phyloP scores from a whole-genome alignment of 345 rosid species.

The Carallia pectinifolia region DNA sequence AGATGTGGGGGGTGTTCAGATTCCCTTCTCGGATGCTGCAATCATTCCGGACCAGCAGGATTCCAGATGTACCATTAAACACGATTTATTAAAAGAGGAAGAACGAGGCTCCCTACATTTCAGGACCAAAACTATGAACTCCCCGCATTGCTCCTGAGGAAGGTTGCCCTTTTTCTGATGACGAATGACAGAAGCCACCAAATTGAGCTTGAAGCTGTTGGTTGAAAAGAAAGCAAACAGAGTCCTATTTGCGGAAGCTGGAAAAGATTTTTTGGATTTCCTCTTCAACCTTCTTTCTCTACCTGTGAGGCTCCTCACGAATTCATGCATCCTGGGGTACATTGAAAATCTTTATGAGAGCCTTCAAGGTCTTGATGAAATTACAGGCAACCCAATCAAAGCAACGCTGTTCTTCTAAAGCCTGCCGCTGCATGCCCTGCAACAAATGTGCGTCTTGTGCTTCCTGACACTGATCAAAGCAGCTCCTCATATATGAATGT shows the following conservation, averaged over 20 bases:
- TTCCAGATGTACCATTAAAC: too few species aligned
- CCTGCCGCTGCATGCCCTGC: not conserved
- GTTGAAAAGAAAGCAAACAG: constrained; percentile 11
- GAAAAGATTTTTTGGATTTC: constrained; percentile 36
- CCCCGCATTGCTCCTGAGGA: too few species aligned
- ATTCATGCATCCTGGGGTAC: constrained; percentile 10
- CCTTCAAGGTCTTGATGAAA: constrained; percentile 14
- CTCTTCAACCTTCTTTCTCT: constrained; percentile 21
- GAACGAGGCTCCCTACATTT: too few species aligned
- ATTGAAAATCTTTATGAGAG: constrained; percentile 19
- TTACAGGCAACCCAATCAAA: constrained; percentile 11
- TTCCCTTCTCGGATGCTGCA: too few species aligned
- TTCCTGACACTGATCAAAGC: not conserved
- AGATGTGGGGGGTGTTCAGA: too few species aligned
- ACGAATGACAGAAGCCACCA: not conserved
- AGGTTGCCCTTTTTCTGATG: too few species aligned
- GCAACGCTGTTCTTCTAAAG: constrained; percentile 13
- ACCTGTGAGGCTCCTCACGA: constrained; percentile 9
- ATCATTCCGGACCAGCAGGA: too few species aligned
- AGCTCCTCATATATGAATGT: too few species aligned
- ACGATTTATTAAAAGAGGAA: too few species aligned
- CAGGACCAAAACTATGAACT: too few species aligned
- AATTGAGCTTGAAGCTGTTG: constrained; percentile 14
- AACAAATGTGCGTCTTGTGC: not conserved
- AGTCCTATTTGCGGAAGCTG: constrained; percentile 29